Conservation (phyloP, 352 stramenopile species). For the Phytophthora foliorum region DNA sequence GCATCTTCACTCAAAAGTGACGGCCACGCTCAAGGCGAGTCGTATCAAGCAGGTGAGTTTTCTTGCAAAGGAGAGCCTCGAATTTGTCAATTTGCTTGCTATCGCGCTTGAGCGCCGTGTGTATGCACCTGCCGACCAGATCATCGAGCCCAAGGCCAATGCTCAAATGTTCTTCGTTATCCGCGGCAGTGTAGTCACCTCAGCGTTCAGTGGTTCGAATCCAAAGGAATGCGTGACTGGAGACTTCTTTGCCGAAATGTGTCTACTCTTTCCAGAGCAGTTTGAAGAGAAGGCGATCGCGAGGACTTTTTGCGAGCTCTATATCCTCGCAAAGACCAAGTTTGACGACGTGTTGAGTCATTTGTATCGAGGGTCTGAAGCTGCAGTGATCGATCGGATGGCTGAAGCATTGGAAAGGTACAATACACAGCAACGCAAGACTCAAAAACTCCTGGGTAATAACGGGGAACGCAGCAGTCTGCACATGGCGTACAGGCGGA, state of each 20-base stretch:
- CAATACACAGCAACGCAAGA: constrained; percentile 74
- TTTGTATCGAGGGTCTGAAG: constrained; percentile 58
- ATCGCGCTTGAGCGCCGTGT: constrained; percentile 59
- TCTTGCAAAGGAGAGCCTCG: constrained; percentile 70
- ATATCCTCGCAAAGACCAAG: constrained; percentile 67
- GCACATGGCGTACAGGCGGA: constrained; percentile 2
- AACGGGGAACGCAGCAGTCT: constrained; percentile 33
- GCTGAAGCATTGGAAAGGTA: constrained; percentile 59
- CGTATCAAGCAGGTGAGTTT: constrained; percentile 78
- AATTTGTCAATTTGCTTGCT: constrained; percentile 73
- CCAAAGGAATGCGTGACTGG: constrained; percentile 60
- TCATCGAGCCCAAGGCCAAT: constrained; percentile 80
- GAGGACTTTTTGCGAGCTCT: constrained; percentile 86
- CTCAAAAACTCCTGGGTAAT: constrained; percentile 75
- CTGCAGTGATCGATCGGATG: constrained; percentile 50
- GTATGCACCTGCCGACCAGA: constrained; percentile 65
- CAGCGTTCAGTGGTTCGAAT: constrained; percentile 50
- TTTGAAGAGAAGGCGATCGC: constrained; percentile 75
- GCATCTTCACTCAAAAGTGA: constrained; percentile 68
- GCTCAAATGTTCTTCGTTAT: constrained; percentile 81
- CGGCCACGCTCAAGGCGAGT: constrained; percentile 69
- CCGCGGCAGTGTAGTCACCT: constrained; percentile 58
- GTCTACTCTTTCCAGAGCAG: constrained; percentile 57
- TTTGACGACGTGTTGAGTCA: constrained; percentile 66
- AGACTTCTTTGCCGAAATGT: constrained; percentile 73